Percentiles rank a stretch among this genome's conserved stretches.
Evolutionary conservation across 176 grass and related monocot genomes (phyloP).

Genomic region (Pontederia paniculata): DNA sequence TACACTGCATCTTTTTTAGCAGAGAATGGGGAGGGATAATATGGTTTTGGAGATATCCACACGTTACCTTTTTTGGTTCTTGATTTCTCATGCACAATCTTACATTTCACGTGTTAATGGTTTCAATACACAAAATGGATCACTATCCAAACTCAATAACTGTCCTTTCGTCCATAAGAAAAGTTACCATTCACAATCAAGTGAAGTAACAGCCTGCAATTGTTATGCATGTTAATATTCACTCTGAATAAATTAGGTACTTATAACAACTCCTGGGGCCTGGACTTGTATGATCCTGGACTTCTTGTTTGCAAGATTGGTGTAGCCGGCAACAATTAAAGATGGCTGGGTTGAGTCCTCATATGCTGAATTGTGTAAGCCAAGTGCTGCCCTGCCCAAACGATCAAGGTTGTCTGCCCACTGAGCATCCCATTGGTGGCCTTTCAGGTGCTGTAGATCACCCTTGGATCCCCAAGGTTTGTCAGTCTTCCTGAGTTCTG

Average conservation of each 20-base stretch:
- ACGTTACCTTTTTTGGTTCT: no score
- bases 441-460: conserved; percentile 87
- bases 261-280: conserved; percentile 26
- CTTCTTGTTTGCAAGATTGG: conserved; percentile 23
- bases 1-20: no score
- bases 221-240: no score
- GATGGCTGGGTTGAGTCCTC: conserved; percentile 16
- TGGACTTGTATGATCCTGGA: conserved; percentile 26
- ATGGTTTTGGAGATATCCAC: no score
- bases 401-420: conserved; percentile 87
- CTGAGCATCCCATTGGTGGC: conserved; percentile 85
- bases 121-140: no score
- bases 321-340: conserved; percentile 7
- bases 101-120: no score
- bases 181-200: no score
- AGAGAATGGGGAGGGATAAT: no score
- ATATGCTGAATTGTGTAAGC: conserved; percentile 54
- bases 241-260: neutral
- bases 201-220: no score
- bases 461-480: conserved; percentile 73
- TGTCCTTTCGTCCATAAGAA: no score
- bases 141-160: no score
- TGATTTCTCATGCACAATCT: no score
- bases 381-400: conserved; percentile 55
- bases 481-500: conserved; percentile 85